Conservation (phyloP, 306 rosid species). For the Prunus davidiana region DNA sequence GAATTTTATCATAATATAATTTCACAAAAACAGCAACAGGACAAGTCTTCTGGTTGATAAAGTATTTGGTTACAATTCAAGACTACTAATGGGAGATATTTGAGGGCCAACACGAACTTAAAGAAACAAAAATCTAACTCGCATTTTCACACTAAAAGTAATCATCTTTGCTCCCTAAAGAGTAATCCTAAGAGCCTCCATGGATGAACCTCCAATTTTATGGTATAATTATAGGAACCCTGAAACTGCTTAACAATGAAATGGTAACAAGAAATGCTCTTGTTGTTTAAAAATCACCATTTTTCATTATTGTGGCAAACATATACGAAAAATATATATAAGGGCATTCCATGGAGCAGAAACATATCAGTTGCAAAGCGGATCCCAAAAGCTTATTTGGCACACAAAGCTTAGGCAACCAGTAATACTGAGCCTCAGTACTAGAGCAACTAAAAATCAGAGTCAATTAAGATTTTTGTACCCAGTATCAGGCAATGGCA, state of each 20-base stretch:
- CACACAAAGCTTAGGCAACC: conserved; percentile 13
- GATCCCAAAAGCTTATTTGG: conserved; percentile 8
- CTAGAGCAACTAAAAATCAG: conserved; percentile 7
- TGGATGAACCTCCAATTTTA: background rate
- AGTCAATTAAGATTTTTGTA: background rate
- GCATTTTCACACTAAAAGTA: background rate
- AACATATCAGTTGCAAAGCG: conserved; percentile 17
- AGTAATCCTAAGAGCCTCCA: background rate
- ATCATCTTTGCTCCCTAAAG: background rate
- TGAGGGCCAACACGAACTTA: background rate
- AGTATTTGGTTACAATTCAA: background rate
- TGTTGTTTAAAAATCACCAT: conserved; percentile 1
- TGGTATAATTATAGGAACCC: background rate
- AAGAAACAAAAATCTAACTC: background rate
- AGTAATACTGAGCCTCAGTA: conserved; percentile 16
- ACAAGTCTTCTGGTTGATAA: background rate
- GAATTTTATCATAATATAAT: background rate
- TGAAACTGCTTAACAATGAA: background rate
- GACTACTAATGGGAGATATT: background rate
- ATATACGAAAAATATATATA: background rate
- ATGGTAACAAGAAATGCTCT: background rate
- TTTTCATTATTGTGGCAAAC: background rate
- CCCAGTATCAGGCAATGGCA: background rate
- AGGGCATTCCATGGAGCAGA: conserved; percentile 24
- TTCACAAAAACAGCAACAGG: background rate